Conservation (phyloP, 1,284 basidiomycete genomes). For the Malassezia brasiliensis region DNA sequence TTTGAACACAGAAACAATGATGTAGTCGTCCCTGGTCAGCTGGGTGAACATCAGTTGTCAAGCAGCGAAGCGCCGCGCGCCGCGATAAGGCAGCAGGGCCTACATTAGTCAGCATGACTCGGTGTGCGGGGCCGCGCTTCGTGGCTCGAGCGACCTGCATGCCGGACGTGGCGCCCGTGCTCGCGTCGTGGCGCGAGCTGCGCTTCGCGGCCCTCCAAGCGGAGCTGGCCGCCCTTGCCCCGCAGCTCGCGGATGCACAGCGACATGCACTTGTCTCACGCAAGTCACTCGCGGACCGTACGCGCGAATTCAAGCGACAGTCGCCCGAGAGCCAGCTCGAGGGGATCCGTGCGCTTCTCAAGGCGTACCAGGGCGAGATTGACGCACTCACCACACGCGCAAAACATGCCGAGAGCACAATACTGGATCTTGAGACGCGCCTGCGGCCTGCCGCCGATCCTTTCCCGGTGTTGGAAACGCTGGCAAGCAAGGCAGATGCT, state of each 20-base stretch:
- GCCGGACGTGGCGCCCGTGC: constrained; percentile 27
- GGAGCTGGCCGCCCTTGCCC: constrained; percentile 21
- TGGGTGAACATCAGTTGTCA: neutral
- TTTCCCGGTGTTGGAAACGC: constrained; percentile 83
- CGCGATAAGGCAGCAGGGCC: no score
- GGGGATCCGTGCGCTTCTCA: constrained; percentile 38
- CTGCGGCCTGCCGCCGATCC: constrained; percentile 90
- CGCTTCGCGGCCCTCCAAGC: constrained; percentile 23
- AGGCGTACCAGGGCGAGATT: constrained; percentile 79
- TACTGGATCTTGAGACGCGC: constrained; percentile 60
- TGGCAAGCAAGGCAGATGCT: constrained; percentile 52
- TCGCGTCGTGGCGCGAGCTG: constrained; percentile 31
- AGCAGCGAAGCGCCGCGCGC: neutral
- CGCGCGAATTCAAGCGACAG: constrained; percentile 40
- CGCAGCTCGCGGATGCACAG: constrained; percentile 26
- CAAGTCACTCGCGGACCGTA: constrained; percentile 41
- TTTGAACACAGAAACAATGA: constrained; percentile 38
- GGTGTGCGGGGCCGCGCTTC: neutral
- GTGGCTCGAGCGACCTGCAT: neutral
- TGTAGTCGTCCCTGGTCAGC: constrained; percentile 44
- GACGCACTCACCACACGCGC: constrained; percentile 84
- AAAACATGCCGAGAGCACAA: constrained; percentile 82
- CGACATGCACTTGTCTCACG: constrained; percentile 31
- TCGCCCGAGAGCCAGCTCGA: constrained; percentile 29
- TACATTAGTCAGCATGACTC: constrained; percentile 17